Evolutionary conservation across 352 stramenopile genomes (phyloP), one percentile per base, ranked within the genome.

Genomic region (Phytopythium aichiense): DNA sequence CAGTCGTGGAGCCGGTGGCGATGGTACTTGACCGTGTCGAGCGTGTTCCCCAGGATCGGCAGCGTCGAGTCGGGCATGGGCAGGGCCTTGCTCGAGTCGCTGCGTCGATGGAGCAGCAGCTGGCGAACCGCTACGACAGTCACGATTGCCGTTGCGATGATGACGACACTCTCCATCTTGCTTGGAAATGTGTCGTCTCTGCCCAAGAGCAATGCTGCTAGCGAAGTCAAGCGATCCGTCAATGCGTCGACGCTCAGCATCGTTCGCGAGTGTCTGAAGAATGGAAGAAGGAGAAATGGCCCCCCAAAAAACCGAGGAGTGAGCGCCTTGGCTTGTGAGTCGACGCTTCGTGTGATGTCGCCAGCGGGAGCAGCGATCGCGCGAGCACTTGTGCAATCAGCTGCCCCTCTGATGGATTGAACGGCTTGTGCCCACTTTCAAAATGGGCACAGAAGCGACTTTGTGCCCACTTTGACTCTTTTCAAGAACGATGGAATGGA

Each of bases 11-110:
- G 55, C 13, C 72, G 70, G 30, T 76, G 58, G 18, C 51, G 58
- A 30, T 87, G 70, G 59, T 80, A 77, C 59, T 76, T 79, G 60
- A 74, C 66, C 31, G 71, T 61, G 56, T 81, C 71, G 16, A 87
- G 63, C 20, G 72, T 82, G 57, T 87, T 84, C 35, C 72, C 74
- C 6, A 84, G 61, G 11, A 84, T 35, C 0, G 72, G 74, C 15
- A 86, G 52, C 52, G 52, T 45, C n/a, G 52, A 58, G 20, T 30
- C 52, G 9, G 52, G 52, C 31, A 45, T 9, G 4, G 52, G 52
- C 12, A 58, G 23, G 16, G 18, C 11, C 46, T 31, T 58, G 28
- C 23, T n/a, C 7, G n/a, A 20, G 18, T 30, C 20, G 7, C 9
- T 46, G 18, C 31, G 46, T 12, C 13, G 9, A 11, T 9, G 28